A percentile compares a stretch with the other conserved stretches of the same genome.
These are phyloP conservation scores for Harringtonia aguacate DNA, from an alignment of 2,329 filamentous ascomycete species.

Conservation along the genomic window DNA sequence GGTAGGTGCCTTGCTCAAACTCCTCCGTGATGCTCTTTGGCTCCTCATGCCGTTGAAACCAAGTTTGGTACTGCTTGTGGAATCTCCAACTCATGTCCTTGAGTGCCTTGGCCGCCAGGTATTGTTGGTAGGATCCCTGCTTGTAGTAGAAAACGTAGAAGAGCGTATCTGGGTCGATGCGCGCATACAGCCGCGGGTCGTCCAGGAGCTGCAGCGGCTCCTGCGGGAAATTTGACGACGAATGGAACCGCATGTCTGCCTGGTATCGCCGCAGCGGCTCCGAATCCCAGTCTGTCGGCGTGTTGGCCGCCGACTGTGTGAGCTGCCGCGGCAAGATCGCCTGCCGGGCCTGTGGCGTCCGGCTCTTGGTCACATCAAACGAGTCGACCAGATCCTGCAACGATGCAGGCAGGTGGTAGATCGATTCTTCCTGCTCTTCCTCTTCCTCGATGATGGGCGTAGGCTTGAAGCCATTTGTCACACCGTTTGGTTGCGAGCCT, in stretches of 20 bases:
- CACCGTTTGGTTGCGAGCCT: slow-evolving; percentile 38
- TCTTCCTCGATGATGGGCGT: slow-evolving; percentile 20
- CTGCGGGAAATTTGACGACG: slow-evolving; percentile 75
- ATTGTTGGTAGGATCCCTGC: slow-evolving; percentile 92
- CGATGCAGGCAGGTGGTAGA: slow-evolving; percentile 84
- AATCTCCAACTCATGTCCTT: slow-evolving; percentile 99
- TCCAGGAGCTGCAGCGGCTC: slow-evolving; percentile 89
- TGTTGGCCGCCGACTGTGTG: slow-evolving; percentile 59
- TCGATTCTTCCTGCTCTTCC: slow-evolving; percentile 63
- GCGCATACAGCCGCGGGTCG: slow-evolving; percentile 74
- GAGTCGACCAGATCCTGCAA: slow-evolving; percentile 85
- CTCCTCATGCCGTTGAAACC: slow-evolving; percentile 98
- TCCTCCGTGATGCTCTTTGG: slow-evolving; percentile 98
- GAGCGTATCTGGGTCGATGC: slow-evolving; percentile 89
- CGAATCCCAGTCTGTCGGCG: slow-evolving; percentile 66
- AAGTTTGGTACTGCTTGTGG: slow-evolving; percentile 99
- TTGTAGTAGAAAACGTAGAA: slow-evolving; percentile 99
- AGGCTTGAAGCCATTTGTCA: slow-evolving; percentile 39
- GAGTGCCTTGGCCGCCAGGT: slow-evolving; percentile 87
- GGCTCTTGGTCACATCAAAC: slow-evolving; percentile 73
- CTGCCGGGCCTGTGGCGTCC: slow-evolving; percentile 49
- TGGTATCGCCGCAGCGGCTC: slow-evolving; percentile 77
- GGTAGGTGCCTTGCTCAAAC: slow-evolving; percentile 96
- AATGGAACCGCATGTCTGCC: slow-evolving; percentile 67
- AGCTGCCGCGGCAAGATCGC: slow-evolving; percentile 65